A percentile compares a stretch with the other conserved stretches of the same genome.
phyloP scores from a whole-genome alignment of 1,284 basidiomycete genomes.

The Rhodotorula glutinis region DNA sequence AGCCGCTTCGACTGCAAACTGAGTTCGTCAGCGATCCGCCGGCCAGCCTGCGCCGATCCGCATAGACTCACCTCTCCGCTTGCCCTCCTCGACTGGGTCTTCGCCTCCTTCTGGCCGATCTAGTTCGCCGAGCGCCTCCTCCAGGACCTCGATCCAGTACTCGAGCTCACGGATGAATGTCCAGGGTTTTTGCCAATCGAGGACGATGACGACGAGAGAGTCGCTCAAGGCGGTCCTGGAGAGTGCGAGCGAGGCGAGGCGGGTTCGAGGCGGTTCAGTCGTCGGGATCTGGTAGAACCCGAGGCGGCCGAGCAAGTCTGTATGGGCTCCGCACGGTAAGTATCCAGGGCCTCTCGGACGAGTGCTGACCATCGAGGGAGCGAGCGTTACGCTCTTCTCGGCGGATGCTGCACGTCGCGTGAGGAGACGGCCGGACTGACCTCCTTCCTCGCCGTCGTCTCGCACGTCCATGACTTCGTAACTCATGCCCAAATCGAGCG shows the following conservation, averaged over 20 bases:
- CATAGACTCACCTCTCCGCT: slow-evolving; percentile 68
- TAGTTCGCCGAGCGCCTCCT: slow-evolving; percentile 24
- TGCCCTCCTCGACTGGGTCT: slow-evolving; percentile 57
- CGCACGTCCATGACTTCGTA: slow-evolving; percentile 81
- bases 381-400: neutral
- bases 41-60: neutral
- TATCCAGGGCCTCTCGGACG: slow-evolving; percentile 15
- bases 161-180: slow-evolving; percentile 83
- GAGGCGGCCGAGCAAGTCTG: slow-evolving; percentile 38
- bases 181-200: slow-evolving; percentile 97
- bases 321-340: neutral
- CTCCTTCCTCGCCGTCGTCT: slow-evolving; percentile 80
- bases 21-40: neutral
- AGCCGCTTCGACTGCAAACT: slow-evolving; percentile 70
- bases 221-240: slow-evolving; percentile 69
- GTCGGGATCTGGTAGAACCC: slow-evolving; percentile 56
- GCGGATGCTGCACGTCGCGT: too few relatives aligned
- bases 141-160: slow-evolving; percentile 80
- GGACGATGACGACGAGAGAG: slow-evolving; percentile 75
- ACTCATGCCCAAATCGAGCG: slow-evolving; percentile 70
- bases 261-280: slow-evolving; percentile 65
- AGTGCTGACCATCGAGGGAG: slow-evolving; percentile 16
- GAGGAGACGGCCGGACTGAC: slow-evolving; percentile 52
- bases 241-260: slow-evolving; percentile 78
- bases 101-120: slow-evolving; percentile 68